phyloP scores from a whole-genome alignment of 2,329 filamentous ascomycete genomes.

The Exophiala sideris region DNA sequence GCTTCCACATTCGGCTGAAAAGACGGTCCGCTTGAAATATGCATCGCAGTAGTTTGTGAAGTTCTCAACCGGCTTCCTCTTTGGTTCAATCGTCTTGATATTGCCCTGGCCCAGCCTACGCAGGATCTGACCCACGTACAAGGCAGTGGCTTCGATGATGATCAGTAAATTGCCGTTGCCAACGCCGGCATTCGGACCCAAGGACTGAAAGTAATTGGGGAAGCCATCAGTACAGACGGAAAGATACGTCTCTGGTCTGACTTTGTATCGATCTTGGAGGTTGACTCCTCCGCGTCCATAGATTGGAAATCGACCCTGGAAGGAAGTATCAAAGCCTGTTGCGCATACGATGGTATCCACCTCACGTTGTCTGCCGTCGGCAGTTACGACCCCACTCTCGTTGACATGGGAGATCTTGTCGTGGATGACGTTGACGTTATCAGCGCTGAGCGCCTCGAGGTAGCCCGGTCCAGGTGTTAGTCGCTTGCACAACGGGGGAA shows the following conservation, averaged over 20 bases:
- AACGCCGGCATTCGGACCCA: slow-evolving; percentile 34
- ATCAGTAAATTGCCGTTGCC: slow-evolving; percentile 31
- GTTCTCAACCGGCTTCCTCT: slow-evolving; percentile 44
- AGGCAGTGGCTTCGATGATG: slow-evolving; percentile 23
- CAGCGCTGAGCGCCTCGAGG: slow-evolving; percentile 25
- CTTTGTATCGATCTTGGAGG: slow-evolving; percentile 30
- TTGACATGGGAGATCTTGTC: slow-evolving; percentile 16
- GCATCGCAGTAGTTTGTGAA: slow-evolving; percentile 48
- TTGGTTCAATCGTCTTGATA: slow-evolving; percentile 45
- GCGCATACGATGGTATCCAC: slow-evolving; percentile 39
- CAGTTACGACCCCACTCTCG: slow-evolving; percentile 25
- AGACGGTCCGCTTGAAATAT: slow-evolving; percentile 42
- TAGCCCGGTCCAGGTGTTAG: slow-evolving; percentile 47
- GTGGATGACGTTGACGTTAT: slow-evolving; percentile 27
- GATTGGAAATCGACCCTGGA: slow-evolving; percentile 36
- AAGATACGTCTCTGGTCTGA: slow-evolving; percentile 36
- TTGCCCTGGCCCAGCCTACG: slow-evolving; percentile 48
- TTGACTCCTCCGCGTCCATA: slow-evolving; percentile 31
- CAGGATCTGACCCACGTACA: slow-evolving; percentile 46
- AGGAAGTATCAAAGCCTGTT: slow-evolving; percentile 40
- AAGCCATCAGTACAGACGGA: slow-evolving; percentile 34
- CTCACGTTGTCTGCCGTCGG: slow-evolving; percentile 33
- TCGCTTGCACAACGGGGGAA: slow-evolving; percentile 42
- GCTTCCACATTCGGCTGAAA: slow-evolving; percentile 42
- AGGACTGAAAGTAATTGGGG: slow-evolving; percentile 36